Percentiles rank a stretch among this genome's conserved stretches.
Conservation (phyloP, 2,329 filamentous ascomycete genomes). For the Mycogone perniciosa region DNA sequence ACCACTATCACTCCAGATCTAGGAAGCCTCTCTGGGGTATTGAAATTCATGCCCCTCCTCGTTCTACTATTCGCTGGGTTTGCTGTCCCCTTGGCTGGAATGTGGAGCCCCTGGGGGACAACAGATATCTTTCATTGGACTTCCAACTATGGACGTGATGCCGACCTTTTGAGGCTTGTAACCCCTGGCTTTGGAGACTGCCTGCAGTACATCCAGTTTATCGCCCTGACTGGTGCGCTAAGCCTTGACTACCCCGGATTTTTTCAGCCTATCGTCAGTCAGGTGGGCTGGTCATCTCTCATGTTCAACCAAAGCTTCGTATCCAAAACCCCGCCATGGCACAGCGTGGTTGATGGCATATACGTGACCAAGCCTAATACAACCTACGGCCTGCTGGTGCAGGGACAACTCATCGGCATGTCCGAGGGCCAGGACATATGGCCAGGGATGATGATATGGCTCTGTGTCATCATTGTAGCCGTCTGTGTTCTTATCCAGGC, state of each 20-base stretch:
- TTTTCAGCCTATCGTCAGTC: conserved; percentile 85
- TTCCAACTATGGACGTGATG: conserved; percentile 94
- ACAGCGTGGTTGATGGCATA: conserved; percentile 74
- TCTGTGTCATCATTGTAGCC: conserved; percentile 66
- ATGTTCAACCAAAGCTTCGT: conserved; percentile 93
- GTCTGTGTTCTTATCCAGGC: conserved; percentile 66
- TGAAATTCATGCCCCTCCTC: conserved; percentile 70
- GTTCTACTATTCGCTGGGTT: conserved; percentile 74
- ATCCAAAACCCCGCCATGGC: conserved; percentile 56
- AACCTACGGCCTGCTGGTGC: conserved; percentile 74
- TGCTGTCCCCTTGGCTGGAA: conserved; percentile 76
- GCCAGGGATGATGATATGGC: conserved; percentile 90
- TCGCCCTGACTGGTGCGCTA: conserved; percentile 79
- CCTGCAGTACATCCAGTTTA: conserved; percentile 92
- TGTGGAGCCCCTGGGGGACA: conserved; percentile 91
- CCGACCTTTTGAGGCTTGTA: conserved; percentile 82
- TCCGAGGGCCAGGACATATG: conserved; percentile 71
- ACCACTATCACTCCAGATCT: conserved; percentile 80
- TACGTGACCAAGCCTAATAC: conserved; percentile 73
- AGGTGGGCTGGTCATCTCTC: conserved; percentile 79
- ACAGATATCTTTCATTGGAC: conserved; percentile 89
- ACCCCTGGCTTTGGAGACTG: conserved; percentile 97
- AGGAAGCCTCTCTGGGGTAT: conserved; percentile 59
- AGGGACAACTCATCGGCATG: conserved; percentile 81
- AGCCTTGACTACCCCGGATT: conserved; percentile 88